Evolutionary conservation across 2,329 filamentous ascomycete genomes (phyloP), one percentile per base, ranked within the genome.

Genomic region (Mycosphaerella sp.): DNA sequence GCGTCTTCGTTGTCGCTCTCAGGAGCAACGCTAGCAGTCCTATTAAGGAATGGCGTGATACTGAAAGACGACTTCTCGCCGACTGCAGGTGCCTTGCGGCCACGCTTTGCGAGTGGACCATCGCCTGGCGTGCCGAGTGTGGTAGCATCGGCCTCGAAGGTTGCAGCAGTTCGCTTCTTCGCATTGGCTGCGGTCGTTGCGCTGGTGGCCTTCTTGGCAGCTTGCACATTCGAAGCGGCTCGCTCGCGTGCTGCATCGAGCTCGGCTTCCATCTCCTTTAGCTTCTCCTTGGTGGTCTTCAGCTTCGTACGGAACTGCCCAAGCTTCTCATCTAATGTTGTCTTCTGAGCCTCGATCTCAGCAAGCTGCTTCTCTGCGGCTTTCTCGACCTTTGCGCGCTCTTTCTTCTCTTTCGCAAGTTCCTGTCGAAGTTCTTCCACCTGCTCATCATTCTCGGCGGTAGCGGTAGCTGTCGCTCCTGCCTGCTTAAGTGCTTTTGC

Each of bases 11-110:
- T 75, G 31, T 71, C 69, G 39, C 55, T 59, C n/a, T 58, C 60
- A 6, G 74, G 72, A n/a, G 73, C 71, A 11, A 85, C 73, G 59
- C 76, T 84, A 57, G 78, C 83, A 26, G 82, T 85, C 48, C 85
- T 83, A 70, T 91, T 95, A 57, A 97, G 77, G 75, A 95, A 96
- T 0, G 92, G 92, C 0, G 92, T 97, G 59, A 96, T 89, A 3
- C 90, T 95, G 70, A 97, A 96, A 2, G 80, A 84, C 0, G 91
- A 96, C 70, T 95, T 96, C 66, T 95, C 89, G 31, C 87, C 89
- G 4, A 87, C 75, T 1, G 80, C 78, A 17, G 83, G 80, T 10
- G 67, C 69, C 56, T 76, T 74, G 54, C 70, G 72, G 32, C 70
- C 69, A 58, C 76, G 73, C 67, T 78, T 78, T 36, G 70, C 69